Evolutionary conservation across 1,284 basidiomycete species (phyloP), one percentile per base, ranked within the genome.

Genomic region (Athelia sp.): DNA sequence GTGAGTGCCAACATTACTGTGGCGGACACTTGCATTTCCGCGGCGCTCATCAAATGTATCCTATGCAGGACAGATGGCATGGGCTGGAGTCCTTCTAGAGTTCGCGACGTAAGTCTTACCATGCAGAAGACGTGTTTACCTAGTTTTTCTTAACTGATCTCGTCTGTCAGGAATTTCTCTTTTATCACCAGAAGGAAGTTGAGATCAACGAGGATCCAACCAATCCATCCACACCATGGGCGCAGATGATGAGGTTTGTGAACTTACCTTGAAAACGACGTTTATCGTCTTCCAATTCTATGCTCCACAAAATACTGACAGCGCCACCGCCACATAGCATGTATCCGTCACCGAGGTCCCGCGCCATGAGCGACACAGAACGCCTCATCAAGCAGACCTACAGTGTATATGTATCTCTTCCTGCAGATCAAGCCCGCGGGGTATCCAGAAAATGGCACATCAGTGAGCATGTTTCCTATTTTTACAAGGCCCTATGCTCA

Each of bases 381-480:
- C 73, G 79, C 49, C 70, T 90, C 54, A 84, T 89, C 62, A 90
- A 90, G 66, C 87, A 90, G 64, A 90, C 87, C n/a, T 90, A 88
- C 65, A 87, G 84, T 57, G 87, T 89, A 43, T 78, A 83, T 57
- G 87, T 90, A 51, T 79, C 77, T 40, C 70, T 89, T 48, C 85
- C 84, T 23, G 73, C 76, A 53, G 87, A 88, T 64, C 73, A 77
- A 47, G 67, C 76, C 29, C 77, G 77, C 55, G 81, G 80, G 43
- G 72, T 81, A 45, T 70, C 79, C 47, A 80, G 87, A 54, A 90
- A 90, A 64, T 90, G 87, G 87, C 87, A 90, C 61, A 72, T 90
- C 40, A 90, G 87, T 90, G 66, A 64, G 85, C 71, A 49, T 60
- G 56, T 52, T 56, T 49, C 48, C 45, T 48, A 51, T 45, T 50